Percentiles rank a stretch among this genome's conserved stretches.
These are phyloP conservation scores for Aspergillus sp. DNA, from an alignment of 2,329 filamentous ascomycete genomes.

Conservation along the genomic window DNA sequence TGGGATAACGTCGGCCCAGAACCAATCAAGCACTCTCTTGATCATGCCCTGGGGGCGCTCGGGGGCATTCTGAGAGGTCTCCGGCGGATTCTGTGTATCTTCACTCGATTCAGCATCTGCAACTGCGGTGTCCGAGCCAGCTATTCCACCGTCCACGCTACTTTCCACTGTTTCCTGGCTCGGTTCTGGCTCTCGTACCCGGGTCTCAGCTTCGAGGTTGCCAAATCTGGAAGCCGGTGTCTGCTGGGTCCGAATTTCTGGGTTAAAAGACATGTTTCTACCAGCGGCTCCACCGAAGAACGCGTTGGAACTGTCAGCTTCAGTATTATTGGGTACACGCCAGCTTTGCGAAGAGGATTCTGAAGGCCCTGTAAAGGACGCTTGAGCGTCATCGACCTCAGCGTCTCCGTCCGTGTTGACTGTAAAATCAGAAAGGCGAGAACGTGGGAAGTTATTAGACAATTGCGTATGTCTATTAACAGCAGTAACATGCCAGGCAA, in stretches of 20 bases:
- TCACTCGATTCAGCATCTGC: neutral
- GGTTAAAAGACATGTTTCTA: neutral
- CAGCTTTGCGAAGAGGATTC: neutral
- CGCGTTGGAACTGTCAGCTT: neutral
- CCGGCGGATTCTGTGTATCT: constrained; percentile 1
- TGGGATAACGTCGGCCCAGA: constrained; percentile 45
- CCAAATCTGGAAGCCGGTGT: neutral
- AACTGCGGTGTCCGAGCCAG: neutral
- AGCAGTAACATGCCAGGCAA: constrained; percentile 60
- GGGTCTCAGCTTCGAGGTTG: neutral
- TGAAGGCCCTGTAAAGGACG: neutral
- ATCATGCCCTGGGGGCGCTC: constrained; percentile 21
- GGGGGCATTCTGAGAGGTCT: constrained; percentile 11
- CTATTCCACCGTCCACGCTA: neutral
- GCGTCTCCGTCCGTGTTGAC: neutral
- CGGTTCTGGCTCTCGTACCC: neutral
- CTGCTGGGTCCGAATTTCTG: neutral
- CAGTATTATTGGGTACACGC: neutral
- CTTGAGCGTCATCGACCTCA: neutral
- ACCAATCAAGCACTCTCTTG: constrained; percentile 40
- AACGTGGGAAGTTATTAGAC: constrained; percentile 5
- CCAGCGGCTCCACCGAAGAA: neutral
- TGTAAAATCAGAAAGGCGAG: constrained; percentile 1
- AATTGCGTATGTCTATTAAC: constrained; percentile 40
- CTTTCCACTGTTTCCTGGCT: neutral